These are phyloP conservation scores for Sporothrix globosa DNA, from an alignment of 2,329 filamentous ascomycete species.

Conservation along the genomic window DNA sequence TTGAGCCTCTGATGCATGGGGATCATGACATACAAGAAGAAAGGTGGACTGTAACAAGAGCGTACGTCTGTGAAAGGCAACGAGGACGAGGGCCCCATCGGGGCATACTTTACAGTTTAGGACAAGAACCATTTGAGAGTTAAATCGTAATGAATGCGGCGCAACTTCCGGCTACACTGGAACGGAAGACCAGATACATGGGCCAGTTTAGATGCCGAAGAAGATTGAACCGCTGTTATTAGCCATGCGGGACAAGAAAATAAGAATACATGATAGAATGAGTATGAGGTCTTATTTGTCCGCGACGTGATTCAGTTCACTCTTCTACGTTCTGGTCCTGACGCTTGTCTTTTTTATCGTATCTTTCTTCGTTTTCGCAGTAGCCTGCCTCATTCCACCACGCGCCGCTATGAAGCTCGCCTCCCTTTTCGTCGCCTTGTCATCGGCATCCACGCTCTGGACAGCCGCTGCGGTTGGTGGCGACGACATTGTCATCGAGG, in stretches of 20 bases:
- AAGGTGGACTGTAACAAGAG: too few species aligned
- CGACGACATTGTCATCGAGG: conserved; percentile 1
- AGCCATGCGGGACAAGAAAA: background rate
- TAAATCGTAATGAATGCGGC: background rate
- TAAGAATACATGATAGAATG: too few species aligned
- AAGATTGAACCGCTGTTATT: background rate
- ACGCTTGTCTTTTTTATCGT: background rate
- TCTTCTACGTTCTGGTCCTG: background rate
- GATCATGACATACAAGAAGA: too few species aligned
- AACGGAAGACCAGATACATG: background rate
- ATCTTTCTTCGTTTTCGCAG: background rate
- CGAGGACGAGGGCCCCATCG: too few species aligned
- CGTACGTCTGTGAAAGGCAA: too few species aligned
- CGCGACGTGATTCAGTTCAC: too few species aligned
- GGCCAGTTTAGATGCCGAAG: background rate
- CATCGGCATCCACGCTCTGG: background rate
- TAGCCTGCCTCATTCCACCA: too few species aligned
- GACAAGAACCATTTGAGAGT: too few species aligned
- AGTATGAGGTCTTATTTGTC: too few species aligned
- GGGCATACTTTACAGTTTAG: too few species aligned
- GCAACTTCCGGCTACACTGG: background rate
- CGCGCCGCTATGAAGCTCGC: background rate
- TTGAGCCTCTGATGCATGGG: too few species aligned
- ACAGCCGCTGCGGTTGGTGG: background rate
- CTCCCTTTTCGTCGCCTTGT: background rate